Base-by-base conservation (phyloP, 2,329 filamentous ascomycete species). In the Drechslerella stenobrocha region DNA sequence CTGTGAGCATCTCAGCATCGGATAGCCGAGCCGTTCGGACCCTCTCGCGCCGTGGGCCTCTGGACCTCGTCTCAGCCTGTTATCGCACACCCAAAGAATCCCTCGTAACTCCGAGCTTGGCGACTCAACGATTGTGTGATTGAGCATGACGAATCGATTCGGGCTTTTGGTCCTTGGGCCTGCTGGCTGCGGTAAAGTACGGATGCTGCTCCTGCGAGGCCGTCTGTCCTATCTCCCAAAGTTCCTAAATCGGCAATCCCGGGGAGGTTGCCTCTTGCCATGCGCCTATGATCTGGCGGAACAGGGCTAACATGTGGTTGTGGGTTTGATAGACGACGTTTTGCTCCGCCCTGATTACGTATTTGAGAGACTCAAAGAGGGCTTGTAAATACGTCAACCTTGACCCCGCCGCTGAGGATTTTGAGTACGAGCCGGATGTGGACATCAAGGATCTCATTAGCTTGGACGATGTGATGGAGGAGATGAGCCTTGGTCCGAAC, bases 361-460 rank as follows among this genome's bases (percentile, higher is more conserved):
- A 97, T 75, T 86, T 97, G 23, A 86, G 89, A 73, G 88, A 90
- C 75, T 71, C 71, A 48, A 74, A 73, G 51, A 69, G 73, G 35
- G 72, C 72, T 51, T 74, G 73, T 71, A 73, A 60, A 70, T 72
- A 65, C 78, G 87, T 98, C 76, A 98, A 98, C 79, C 89, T 98
- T 74, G 93, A 98, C 77, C 93, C 93, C 4, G 93, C 93, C 59
- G 93, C 93, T 75, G 91, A 96, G 78, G 82, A 86, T 48, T 97
- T 98, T 77, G 86, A 87, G 74, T 95, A 96, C 78, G 82, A 89
- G 72, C 93, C 91, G 20, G 91, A 96, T 76, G 84, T 96, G 74
- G 91, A 96, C 77, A 96, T 96, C 81, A 92, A 90, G 77, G 90
- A 96, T 73, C 83, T 96, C 70, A 95, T 96, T 77, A 89, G 87